Percentiles rank a stretch among this genome's conserved stretches.
These are phyloP conservation scores for Cladosporium colombiae DNA, from an alignment of 2,329 filamentous ascomycete species.

Conservation along the genomic window DNA sequence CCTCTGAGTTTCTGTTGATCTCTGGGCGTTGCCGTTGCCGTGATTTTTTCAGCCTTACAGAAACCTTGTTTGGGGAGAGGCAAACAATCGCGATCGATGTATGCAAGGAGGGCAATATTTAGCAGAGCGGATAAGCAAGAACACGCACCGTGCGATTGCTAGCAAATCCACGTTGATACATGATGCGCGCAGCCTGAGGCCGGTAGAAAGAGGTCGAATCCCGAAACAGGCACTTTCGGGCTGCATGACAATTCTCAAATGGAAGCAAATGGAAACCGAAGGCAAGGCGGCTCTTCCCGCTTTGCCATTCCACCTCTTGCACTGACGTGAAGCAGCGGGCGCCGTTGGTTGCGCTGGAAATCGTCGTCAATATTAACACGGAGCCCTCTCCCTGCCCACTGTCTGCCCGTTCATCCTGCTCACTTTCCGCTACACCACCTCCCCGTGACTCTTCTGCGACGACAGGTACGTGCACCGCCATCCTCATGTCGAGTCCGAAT, in stretches of 20 bases:
- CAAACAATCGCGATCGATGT: not conserved
- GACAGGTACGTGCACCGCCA: slow-evolving; percentile 4
- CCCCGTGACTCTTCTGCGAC: not conserved
- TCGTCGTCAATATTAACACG: slow-evolving; percentile 10
- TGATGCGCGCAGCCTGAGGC: not conserved
- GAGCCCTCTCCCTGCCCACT: not conserved
- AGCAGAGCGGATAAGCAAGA: not conserved
- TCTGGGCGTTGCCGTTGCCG: not conserved
- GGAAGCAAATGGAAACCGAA: slow-evolving; percentile 10
- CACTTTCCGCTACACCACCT: not conserved
- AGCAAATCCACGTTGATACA: not conserved
- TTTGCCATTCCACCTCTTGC: not conserved
- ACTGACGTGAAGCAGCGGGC: slow-evolving; percentile 8
- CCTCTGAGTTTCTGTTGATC: slow-evolving; percentile 1
- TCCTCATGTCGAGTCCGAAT: not conserved
- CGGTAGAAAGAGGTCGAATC: not conserved
- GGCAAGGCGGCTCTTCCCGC: not conserved
- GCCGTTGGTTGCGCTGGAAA: slow-evolving; percentile 10
- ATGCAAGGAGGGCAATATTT: not conserved
- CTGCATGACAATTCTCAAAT: slow-evolving; percentile 8
- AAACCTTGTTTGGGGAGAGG: not conserved
- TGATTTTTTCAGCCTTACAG: slow-evolving; percentile 5
- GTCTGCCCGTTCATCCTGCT: not conserved
- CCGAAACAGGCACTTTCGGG: not conserved
- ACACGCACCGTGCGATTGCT: not conserved